Conservation (phyloP, 2,329 filamentous ascomycete species). For the Colletotrichum simmondsii region DNA sequence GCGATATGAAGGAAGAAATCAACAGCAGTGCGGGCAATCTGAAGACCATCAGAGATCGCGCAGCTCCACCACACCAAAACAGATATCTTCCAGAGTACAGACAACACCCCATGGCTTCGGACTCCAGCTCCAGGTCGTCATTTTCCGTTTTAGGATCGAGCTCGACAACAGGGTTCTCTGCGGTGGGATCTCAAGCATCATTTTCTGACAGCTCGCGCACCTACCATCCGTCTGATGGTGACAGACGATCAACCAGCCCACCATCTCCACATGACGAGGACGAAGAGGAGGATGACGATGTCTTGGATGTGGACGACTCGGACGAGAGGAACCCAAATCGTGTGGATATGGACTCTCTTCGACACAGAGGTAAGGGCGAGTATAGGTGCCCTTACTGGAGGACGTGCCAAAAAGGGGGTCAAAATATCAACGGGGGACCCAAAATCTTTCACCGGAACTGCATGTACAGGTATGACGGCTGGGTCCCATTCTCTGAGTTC, state of each 20-base stretch:
- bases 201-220: constrained; percentile 2
- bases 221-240: constrained; percentile 2
- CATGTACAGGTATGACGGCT: constrained; percentile 49
- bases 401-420: constrained; percentile 52
- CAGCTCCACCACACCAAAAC: constrained; percentile 6
- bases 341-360: constrained; percentile 52
- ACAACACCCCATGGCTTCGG: constrained; percentile 4
- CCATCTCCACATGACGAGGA: neutral
- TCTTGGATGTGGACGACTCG: neutral
- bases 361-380: constrained; percentile 51
- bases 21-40: neutral
- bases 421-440: constrained; percentile 50
- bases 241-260: constrained; percentile 8
- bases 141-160: constrained; percentile 24
- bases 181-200: constrained; percentile 15
- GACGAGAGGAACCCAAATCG: constrained; percentile 35
- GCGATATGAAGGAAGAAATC: constrained; percentile 14
- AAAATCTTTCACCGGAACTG: constrained; percentile 52
- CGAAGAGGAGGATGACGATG: neutral
- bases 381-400: constrained; percentile 49
- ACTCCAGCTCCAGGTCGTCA: constrained; percentile 32
- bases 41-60: constrained; percentile 1
- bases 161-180: constrained; percentile 2
- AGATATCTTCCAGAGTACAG: neutral
- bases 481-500: neutral